These are phyloP conservation scores for Malbranchea cinnamomea DNA, from an alignment of 2,329 filamentous ascomycete species.

Conservation along the genomic window DNA sequence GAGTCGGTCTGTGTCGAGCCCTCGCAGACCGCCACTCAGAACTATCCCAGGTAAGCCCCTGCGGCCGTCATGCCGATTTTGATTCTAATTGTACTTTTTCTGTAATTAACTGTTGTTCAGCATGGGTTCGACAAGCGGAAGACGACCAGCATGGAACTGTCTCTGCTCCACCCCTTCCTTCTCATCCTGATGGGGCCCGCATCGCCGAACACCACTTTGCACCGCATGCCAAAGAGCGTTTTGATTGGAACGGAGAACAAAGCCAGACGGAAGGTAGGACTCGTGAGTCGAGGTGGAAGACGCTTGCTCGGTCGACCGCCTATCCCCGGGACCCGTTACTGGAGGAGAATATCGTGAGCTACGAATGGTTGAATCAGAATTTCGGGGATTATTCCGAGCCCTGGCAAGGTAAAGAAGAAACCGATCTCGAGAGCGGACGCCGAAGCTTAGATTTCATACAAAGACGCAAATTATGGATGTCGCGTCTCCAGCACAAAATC, in stretches of 20 bases:
- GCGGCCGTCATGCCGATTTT: not conserved
- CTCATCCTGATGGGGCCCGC: constrained; percentile 6
- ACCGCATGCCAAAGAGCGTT: constrained; percentile 4
- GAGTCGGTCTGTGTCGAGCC: constrained; percentile 1
- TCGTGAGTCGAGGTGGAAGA: constrained; percentile 32
- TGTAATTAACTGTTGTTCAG: constrained; percentile 2
- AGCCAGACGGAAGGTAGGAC: constrained; percentile 5
- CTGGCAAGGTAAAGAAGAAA: constrained; percentile 38
- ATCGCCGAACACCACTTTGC: constrained; percentile 11
- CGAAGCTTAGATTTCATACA: constrained; percentile 36
- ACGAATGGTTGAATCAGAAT: constrained; percentile 32
- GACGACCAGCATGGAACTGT: constrained; percentile 1
- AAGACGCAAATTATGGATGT: constrained; percentile 38
- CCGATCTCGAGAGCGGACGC: constrained; percentile 36
- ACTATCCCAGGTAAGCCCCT: constrained; percentile 7
- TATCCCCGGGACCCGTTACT: constrained; percentile 24
- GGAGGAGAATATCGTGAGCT: constrained; percentile 27
- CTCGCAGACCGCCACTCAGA: constrained; percentile 2
- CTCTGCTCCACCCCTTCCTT: constrained; percentile 4
- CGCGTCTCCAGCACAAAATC: constrained; percentile 51
- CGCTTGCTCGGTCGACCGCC: constrained; percentile 28
- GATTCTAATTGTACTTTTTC: not conserved
- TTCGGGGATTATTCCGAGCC: constrained; percentile 30
- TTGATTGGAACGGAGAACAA: not conserved
- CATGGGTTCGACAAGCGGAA: constrained; percentile 9